These are phyloP conservation scores for Platanus orientalis DNA, from an alignment of 164 flowering plant species.

Conservation along the genomic window DNA sequence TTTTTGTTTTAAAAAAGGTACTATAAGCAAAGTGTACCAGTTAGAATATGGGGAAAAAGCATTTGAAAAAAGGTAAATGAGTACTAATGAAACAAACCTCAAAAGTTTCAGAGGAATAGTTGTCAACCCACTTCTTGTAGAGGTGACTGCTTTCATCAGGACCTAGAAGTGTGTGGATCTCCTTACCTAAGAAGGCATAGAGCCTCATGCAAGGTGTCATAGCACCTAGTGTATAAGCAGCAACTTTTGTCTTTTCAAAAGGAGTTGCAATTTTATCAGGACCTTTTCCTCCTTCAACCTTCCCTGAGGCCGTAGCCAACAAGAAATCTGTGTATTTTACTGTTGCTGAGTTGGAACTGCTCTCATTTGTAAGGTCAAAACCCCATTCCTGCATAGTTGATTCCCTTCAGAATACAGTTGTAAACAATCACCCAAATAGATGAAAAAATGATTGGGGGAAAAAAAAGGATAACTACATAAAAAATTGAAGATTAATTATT, in stretches of 20 bases:
- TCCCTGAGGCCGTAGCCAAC: slow-evolving; percentile 95
- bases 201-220: slow-evolving; percentile 92
- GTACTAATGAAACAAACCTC: slow-evolving; percentile 46
- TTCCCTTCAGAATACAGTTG: slow-evolving; percentile 13
- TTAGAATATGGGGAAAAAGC: slow-evolving; percentile 1
- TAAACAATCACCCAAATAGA: background rate
- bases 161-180: slow-evolving; percentile 43
- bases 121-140: slow-evolving; percentile 79
- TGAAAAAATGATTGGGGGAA: background rate
- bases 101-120: slow-evolving; percentile 58
- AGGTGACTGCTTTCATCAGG: slow-evolving; percentile 40
- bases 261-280: slow-evolving; percentile 89
- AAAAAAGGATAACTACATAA: background rate
- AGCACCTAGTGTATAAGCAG: slow-evolving; percentile 91
- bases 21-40: slow-evolving; percentile 4
- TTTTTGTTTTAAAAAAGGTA: too few species aligned
- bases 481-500: too few species aligned
- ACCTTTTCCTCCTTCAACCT: slow-evolving; percentile 80
- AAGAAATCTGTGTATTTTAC: slow-evolving; percentile 70
- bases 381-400: slow-evolving; percentile 77
- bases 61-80: background rate
- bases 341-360: slow-evolving; percentile 52
- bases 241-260: slow-evolving; percentile 90
- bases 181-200: slow-evolving; percentile 78
- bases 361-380: slow-evolving; percentile 43